Percentiles rank a stretch among this genome's conserved stretches.
Evolutionary conservation across 1,284 basidiomycete species (phyloP).

Genomic region (Trichosporon coremiiforme): DNA sequence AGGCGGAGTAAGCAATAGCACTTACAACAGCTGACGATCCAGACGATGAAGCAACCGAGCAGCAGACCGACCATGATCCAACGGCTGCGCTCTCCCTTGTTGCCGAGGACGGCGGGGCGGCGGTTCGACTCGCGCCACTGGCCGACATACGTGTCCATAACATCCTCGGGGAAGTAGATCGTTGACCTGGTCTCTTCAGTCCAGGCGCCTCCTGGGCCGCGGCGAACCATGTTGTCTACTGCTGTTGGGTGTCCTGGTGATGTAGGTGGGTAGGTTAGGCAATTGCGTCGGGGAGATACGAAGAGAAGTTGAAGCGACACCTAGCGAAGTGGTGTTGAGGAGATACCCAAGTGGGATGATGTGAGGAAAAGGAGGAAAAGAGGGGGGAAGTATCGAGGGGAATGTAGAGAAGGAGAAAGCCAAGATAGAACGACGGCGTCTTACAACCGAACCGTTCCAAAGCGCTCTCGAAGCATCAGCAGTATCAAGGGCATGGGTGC

Average conservation of each 20-base stretch:
- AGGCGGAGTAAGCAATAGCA: neutral
- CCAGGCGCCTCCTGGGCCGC: neutral
- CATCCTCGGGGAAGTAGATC: neutral
- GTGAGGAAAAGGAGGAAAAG: neutral
- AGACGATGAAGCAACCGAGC: neutral
- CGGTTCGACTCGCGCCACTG: neutral
- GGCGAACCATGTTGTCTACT: no score
- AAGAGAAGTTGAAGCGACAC: no score
- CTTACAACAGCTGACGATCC: neutral
- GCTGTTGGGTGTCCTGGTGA: no score
- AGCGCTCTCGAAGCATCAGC: neutral
- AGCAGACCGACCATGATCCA: neutral
- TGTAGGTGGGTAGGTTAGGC: no score
- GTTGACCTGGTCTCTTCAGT: neutral
- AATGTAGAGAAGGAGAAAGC: neutral
- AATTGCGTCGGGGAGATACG: no score
- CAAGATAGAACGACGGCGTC: neutral
- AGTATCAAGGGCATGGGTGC: neutral
- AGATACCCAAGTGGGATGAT: neutral
- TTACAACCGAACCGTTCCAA: neutral
- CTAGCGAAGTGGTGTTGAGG: no score
- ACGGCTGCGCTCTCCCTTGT: neutral
- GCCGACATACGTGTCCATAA: neutral
- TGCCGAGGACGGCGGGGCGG: neutral
- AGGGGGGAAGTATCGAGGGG: neutral